Conservation (phyloP, 1,139 yeast genomes). For the Lodderomyces metapsilosis region DNA sequence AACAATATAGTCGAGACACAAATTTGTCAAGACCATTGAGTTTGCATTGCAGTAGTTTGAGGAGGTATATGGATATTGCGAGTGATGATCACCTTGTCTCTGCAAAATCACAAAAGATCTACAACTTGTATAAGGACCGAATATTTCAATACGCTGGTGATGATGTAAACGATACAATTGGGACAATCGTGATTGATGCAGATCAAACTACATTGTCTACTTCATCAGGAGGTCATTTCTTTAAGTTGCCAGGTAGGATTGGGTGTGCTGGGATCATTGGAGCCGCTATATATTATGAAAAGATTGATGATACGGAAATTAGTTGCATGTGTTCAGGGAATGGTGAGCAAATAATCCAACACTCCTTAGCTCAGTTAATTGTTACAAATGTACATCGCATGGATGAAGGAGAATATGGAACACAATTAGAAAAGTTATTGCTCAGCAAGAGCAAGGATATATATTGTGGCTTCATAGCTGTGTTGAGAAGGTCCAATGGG, state of each 20-base stretch:
- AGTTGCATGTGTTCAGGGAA: constrained; percentile 53
- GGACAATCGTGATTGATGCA: constrained; percentile 19
- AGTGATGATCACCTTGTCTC: constrained; percentile 16
- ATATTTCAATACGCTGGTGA: constrained; percentile 8
- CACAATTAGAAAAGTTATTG: constrained; percentile 13
- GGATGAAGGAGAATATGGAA: constrained; percentile 13
- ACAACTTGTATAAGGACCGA: constrained; percentile 15
- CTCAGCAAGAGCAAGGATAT: constrained; percentile 1
- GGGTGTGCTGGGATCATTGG: constrained; percentile 57
- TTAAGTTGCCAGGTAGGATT: constrained; percentile 48
- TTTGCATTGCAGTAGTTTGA: constrained; percentile 17
- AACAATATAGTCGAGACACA: constrained; percentile 12
- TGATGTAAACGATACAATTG: constrained; percentile 31
- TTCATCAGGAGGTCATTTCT: constrained; percentile 55
- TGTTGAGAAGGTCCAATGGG: constrained; percentile 17
- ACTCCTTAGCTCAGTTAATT: constrained; percentile 37
- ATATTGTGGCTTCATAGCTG: constrained; percentile 35
- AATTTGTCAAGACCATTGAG: constrained; percentile 30
- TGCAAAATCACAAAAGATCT: constrained; percentile 16
- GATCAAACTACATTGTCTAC: constrained; percentile 27
- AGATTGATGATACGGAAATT: constrained; percentile 19
- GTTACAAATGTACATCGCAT: constrained; percentile 15
- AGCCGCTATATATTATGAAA: constrained; percentile 26
- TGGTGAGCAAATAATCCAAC: constrained; percentile 51
- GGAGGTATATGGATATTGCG: constrained; percentile 5